A percentile compares a stretch with the other conserved stretches of the same genome.
Evolutionary conservation across 345 rosid species (phyloP).

Genomic region (Syzygium aqueum): DNA sequence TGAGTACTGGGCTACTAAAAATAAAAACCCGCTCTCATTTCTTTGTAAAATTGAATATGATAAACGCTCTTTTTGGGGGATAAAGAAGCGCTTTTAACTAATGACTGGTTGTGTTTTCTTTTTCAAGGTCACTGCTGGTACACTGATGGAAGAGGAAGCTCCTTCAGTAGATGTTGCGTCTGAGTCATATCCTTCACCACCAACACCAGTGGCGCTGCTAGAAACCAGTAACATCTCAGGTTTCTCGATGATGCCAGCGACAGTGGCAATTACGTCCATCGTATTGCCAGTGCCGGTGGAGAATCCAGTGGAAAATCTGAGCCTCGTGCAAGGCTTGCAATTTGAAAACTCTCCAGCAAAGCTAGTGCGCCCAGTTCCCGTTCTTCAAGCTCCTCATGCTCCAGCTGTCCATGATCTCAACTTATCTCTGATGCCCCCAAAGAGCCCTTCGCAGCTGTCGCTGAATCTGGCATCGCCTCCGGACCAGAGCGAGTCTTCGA

Average conservation of each 20-base stretch:
- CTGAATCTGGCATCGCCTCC: conserved; percentile 22
- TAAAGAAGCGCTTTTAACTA: background rate
- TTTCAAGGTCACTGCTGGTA: background rate
- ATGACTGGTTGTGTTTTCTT: background rate
- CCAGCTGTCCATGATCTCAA: conserved; percentile 23
- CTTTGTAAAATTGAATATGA: background rate
- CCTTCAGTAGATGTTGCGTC: conserved; percentile 6
- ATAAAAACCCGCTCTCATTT: background rate
- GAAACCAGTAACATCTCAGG: conserved; percentile 13
- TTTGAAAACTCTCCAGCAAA: conserved; percentile 7
- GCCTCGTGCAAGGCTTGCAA: conserved; percentile 9
- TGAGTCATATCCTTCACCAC: conserved; percentile 10
- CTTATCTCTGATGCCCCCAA: conserved; percentile 15
- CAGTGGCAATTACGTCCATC: conserved; percentile 8
- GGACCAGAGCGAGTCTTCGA: conserved; percentile 29
- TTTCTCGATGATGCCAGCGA: conserved; percentile 21
- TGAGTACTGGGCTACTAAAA: background rate
- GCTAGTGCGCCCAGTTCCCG: conserved; percentile 18
- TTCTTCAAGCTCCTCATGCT: conserved; percentile 10
- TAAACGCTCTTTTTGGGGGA: too few relatives aligned
- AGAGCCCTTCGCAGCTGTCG: conserved; percentile 28
- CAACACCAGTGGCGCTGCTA: conserved; percentile 5
- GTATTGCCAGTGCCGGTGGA: conserved; percentile 16
- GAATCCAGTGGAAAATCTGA: conserved; percentile 21
- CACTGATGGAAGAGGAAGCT: conserved; percentile 46